Percentiles rank a stretch among this genome's conserved stretches.
These are phyloP conservation scores for Blastobotrys mokoenaii DNA, from an alignment of 805 yeast species.

Conservation along the genomic window DNA sequence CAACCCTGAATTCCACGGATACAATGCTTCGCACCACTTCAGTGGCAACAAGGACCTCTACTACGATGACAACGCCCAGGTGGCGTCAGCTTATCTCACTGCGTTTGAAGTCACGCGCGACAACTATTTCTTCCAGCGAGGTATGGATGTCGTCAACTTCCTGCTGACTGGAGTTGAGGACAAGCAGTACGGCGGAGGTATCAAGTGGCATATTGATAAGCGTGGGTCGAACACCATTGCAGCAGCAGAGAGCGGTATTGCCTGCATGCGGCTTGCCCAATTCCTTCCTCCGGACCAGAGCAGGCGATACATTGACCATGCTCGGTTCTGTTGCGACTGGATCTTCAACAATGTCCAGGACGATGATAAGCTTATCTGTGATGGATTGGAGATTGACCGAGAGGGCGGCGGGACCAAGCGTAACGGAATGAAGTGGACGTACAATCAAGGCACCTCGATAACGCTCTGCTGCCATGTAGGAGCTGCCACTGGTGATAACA, in stretches of 20 bases:
- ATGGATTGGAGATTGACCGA: constrained; percentile 44
- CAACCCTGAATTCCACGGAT: constrained; percentile 44
- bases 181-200: constrained; percentile 46
- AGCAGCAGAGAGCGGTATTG: constrained; percentile 58
- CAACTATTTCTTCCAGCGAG: constrained; percentile 42
- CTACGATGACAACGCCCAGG: constrained; percentile 69
- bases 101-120: constrained; percentile 64
- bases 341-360: constrained; percentile 44
- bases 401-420: constrained; percentile 29
- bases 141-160: constrained; percentile 50
- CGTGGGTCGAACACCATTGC: constrained; percentile 57
- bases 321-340: constrained; percentile 54
- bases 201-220: constrained; percentile 58
- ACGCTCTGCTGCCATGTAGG: constrained; percentile 46
- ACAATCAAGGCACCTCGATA: constrained; percentile 59
- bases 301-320: constrained; percentile 44
- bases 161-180: constrained; percentile 58
- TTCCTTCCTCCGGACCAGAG: constrained; percentile 41
- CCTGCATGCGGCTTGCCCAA: constrained; percentile 48
- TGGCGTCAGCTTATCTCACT: constrained; percentile 53
- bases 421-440: constrained; percentile 53
- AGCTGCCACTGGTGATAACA: constrained; percentile 39
- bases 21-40: constrained; percentile 54
- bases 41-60: constrained; percentile 57
- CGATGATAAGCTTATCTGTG: constrained; percentile 47